Base-by-base conservation (phyloP, 2,329 filamentous ascomycete genomes). In the Claviceps lovelessii region DNA sequence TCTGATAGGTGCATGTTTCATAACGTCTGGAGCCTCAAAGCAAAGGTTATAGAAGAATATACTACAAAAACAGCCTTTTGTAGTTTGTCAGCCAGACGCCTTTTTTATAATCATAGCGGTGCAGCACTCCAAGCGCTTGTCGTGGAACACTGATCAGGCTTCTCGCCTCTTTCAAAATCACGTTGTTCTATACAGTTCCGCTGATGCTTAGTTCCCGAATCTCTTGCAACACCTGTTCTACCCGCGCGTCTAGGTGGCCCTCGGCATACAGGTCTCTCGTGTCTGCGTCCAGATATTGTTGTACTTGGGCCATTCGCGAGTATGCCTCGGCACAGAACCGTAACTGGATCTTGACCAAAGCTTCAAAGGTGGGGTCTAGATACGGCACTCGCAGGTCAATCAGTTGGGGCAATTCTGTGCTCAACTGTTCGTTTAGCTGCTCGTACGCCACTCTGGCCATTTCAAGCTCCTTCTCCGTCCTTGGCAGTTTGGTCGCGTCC, bases 291-390 rank as follows among this genome's bases (percentile, higher is more conserved):
- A 98, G 78, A 69, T 96, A 97, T 73, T 98, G 93, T 74, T 98
- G 93, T 55, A 98, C 94, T 74, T 98, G 94, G 31, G 94, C 93
- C 93, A 98, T 98, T 50, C 93, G 80, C 58, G 85, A 90, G 72
- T 98, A 98, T 1, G 93, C 93, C 73, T 98, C 93, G 8, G 94
- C 93, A 65, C 94, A 98, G 75, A 98, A 98, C 42, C 93, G 80
- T 64, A 98, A 72, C 74, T 98, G 93, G 61, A 98, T 98, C 77
- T 98, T 98, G 69, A 98, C 93, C 53, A 98, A 82, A 0, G 94
- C 93, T 72, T 98, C 93, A 67, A 98, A 98, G 58, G 85, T 91
- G 0, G 94, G 94, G 65, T 98, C 93, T 55, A 98, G 81, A 67
- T 98, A 98, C 0, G 94, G 94, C 15, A 98, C 93, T 55, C 93